Base-by-base conservation (phyloP, 345 rosid species). In the Eucalyptus lansdowneana region DNA sequence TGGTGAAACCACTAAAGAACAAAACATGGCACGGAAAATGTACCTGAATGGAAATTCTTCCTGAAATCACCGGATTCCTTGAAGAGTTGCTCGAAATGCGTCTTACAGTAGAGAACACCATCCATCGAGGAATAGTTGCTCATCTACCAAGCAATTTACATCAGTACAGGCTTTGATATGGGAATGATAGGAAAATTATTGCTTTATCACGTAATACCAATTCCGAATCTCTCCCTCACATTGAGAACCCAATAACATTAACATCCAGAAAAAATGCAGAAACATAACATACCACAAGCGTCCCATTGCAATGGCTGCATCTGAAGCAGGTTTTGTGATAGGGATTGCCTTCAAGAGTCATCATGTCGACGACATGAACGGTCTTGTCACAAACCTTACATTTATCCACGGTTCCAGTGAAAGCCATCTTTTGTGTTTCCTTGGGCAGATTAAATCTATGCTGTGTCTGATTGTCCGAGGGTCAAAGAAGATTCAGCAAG, bases 331-430 rank as follows among this genome's bases (percentile, higher is more conserved):
- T 87, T 90, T 93, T 94, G 88, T 94, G 94, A 65, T 92, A 94
- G 60, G 95, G 93, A 56, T 87, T 90, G 19, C 95, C 95, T 90
- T 94, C 95, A 31, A 94, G 90, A 51, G 95, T 87, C 93, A 94
- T 86, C 93, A 93, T 87, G 60, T 94, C 95, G 47, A 94, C 93
- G 37, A 92, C 93, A 88, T 92, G 92, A 89, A 92, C 95, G 44
- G 95, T 93, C 93, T 92, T 93, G 86, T 92, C 94, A 86, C 95
- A 94, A 22, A 94, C 95, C 91, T 94, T 93, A 91, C 95, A 94
- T 86, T 92, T 93, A 86, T 93, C 95, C 62, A 92, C 88, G 88
- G 95, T 93, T 88, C 95, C 95, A 9, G 94, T 92, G 92, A 93
- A 94, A 22, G 95, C 89, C 95, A 92, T 92, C 86, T 37, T 60